Evolutionary conservation across 768 basidiomycete species (phyloP).

Genomic region (Termitomyces sp.): DNA sequence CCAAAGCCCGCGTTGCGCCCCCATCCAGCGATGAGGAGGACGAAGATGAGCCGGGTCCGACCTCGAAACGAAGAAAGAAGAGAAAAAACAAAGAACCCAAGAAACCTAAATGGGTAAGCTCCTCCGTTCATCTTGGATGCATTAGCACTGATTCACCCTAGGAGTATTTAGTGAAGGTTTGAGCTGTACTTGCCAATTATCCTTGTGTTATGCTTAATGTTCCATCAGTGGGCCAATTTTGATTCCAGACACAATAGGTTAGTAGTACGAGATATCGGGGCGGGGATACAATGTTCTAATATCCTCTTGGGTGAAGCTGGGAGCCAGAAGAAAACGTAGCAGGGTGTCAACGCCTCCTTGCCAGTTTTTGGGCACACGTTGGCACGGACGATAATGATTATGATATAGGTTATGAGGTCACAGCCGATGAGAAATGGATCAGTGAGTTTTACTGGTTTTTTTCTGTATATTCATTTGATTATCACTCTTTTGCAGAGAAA

Average conservation of each 20-base stretch:
- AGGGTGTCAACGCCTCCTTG: constrained; percentile 53
- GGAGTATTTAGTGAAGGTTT: constrained; percentile 72
- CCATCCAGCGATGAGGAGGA: constrained; percentile 16
- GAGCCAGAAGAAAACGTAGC: constrained; percentile 60
- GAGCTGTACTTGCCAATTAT: not conserved
- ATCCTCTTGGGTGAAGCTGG: constrained; percentile 45
- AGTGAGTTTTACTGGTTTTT: constrained; percentile 31
- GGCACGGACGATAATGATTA: constrained; percentile 59
- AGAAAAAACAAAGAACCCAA: constrained; percentile 20
- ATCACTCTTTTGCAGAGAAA: constrained; percentile 21
- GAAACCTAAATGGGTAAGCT: constrained; percentile 48
- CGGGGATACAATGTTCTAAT: not conserved
- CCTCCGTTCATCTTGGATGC: not conserved
- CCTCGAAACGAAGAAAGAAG: constrained; percentile 13
- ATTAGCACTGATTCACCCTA: constrained; percentile 17
- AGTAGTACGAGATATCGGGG: constrained; percentile 4
- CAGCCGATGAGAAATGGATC: constrained; percentile 55
- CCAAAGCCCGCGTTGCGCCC: constrained; percentile 46
- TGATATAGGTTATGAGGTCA: constrained; percentile 36
- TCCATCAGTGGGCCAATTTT: constrained; percentile 64
- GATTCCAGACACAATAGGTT: constrained; percentile 55
- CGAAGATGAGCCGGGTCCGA: constrained; percentile 3
- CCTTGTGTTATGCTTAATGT: not conserved
- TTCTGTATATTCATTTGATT: not conserved
- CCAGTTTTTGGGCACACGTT: constrained; percentile 63